Percentiles rank a stretch among this genome's conserved stretches.
phyloP scores from a whole-genome alignment of 805 yeast genomes.

The Saturnispora zaruensis region DNA sequence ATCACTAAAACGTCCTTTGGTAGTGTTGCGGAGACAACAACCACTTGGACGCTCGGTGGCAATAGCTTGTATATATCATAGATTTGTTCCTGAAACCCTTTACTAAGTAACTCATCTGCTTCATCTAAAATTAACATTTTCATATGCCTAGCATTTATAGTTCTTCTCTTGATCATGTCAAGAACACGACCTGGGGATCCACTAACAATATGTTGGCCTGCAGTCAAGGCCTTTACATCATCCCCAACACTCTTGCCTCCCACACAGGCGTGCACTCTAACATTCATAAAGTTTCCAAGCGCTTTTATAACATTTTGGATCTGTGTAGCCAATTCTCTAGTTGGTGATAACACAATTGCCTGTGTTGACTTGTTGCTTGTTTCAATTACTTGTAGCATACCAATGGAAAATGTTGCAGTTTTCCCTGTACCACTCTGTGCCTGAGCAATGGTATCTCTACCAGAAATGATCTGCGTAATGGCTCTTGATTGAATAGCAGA shows the following conservation, averaged over 20 bases:
- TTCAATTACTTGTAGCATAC: conserved; percentile 83
- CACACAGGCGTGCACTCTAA: conserved; percentile 82
- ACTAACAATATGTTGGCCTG: conserved; percentile 83
- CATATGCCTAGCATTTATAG: conserved; percentile 61
- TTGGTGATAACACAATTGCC: conserved; percentile 88
- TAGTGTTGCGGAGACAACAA: conserved; percentile 90
- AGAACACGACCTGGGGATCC: conserved; percentile 96
- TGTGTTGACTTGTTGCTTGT: conserved; percentile 65
- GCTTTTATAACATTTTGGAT: conserved; percentile 82
- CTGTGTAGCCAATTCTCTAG: conserved; percentile 92
- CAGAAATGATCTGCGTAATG: conserved; percentile 86
- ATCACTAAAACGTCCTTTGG: conserved; percentile 87
- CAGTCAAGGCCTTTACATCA: conserved; percentile 64
- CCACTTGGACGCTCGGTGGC: conserved; percentile 85
- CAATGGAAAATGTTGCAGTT: conserved; percentile 95
- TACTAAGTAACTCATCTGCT: conserved; percentile 89
- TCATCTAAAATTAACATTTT: conserved; percentile 91
- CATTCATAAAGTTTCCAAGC: conserved; percentile 80
- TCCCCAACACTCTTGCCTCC: conserved; percentile 86
- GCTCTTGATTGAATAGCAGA: conserved; percentile 98
- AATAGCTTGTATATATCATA: conserved; percentile 80
- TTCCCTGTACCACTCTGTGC: conserved; percentile 99
- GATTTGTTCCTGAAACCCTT: conserved; percentile 94
- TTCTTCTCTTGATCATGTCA: conserved; percentile 84
- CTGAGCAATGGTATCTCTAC: conserved; percentile 94